Evolutionary conservation across 2,329 filamentous ascomycete genomes (phyloP), one percentile per base, ranked within the genome.

Genomic region (Diaporthe velutina): DNA sequence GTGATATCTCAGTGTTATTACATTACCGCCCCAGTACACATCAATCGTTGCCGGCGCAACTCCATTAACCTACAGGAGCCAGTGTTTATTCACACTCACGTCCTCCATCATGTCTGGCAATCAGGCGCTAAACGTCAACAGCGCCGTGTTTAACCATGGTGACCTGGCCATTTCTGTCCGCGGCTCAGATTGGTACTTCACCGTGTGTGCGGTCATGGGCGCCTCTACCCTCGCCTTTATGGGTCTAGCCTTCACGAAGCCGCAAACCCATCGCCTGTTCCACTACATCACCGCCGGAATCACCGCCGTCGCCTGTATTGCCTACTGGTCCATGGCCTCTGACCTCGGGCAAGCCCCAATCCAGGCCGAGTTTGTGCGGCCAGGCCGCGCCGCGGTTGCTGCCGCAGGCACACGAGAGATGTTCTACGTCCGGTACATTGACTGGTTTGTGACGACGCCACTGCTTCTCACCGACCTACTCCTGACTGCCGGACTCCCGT

Each of bases 251-350:
- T 83, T 88, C 73, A 86, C 82, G n/a, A 90, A 90, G 79, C 87
- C 88, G 6, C 87, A 89, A 60, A 81, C 83, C 19, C 85, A 91
- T 70, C 89, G 91, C 30, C 80, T 92, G 64, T 93, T 93, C 83
- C 90, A 93, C 83, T 92, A 92, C 84, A 89, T 93, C 79, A 91
- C 90, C 1, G 88, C 90, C 1, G 83, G 83, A 15, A 88, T 92
- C 74, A 89, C 89, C 40, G 86, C 91, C 74, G 87, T 91, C 10
- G 89, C 91, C 3, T 85, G 87, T 52, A 90, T 93, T 77, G 86
- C 91, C 19, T 93, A 93, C 83, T 93, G 91, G 83, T 86, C 88
- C 77, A 92, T 93, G 90, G 91, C 87, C n/a, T 89, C 90, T 13
- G 91, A 92, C 78, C 84, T 93, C 1, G 92, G 92, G 45, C 92